Evolutionary conservation across 2,329 filamentous ascomycete species (phyloP).

Genomic region (Calonectria leucothoes): DNA sequence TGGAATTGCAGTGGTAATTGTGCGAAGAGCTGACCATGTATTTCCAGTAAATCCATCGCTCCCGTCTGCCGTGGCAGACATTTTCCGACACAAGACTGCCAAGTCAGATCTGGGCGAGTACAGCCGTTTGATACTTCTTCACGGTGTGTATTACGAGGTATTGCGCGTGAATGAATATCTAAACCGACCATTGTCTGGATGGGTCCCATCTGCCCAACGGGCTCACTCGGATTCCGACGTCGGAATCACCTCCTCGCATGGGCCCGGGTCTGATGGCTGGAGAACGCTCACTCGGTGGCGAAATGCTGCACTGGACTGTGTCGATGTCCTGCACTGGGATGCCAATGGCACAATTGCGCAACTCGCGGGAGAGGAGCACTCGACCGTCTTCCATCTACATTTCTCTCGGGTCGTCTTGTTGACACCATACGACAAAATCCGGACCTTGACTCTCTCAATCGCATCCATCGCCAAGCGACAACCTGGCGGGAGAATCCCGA

Average conservation of each 20-base stretch:
- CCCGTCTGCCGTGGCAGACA: conserved; percentile 16
- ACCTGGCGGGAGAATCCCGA: conserved; percentile 6
- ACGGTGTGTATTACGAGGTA: conserved; percentile 37
- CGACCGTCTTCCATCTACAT: conserved; percentile 67
- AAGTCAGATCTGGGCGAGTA: conserved; percentile 36
- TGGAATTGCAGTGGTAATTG: background rate
- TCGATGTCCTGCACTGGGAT: conserved; percentile 69
- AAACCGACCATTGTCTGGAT: conserved; percentile 30
- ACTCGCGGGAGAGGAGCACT: conserved; percentile 62
- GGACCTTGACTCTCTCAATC: conserved; percentile 52
- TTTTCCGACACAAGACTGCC: conserved; percentile 24
- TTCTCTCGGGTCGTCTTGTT: conserved; percentile 64
- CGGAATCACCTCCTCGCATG: background rate
- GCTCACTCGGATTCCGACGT: too few relatives aligned
- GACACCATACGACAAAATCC: conserved; percentile 59
- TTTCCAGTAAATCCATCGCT: conserved; percentile 27
- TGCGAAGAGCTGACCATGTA: background rate
- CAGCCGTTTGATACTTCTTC: conserved; percentile 33
- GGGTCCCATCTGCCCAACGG: conserved; percentile 31
- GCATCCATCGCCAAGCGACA: background rate
- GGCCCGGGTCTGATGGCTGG: background rate
- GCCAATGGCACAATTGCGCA: conserved; percentile 64
- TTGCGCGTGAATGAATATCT: conserved; percentile 27
- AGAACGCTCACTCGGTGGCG: conserved; percentile 47
- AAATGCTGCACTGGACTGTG: conserved; percentile 57